phyloP scores from a whole-genome alignment of 768 basidiomycete species.

The Boletellus ananas region DNA sequence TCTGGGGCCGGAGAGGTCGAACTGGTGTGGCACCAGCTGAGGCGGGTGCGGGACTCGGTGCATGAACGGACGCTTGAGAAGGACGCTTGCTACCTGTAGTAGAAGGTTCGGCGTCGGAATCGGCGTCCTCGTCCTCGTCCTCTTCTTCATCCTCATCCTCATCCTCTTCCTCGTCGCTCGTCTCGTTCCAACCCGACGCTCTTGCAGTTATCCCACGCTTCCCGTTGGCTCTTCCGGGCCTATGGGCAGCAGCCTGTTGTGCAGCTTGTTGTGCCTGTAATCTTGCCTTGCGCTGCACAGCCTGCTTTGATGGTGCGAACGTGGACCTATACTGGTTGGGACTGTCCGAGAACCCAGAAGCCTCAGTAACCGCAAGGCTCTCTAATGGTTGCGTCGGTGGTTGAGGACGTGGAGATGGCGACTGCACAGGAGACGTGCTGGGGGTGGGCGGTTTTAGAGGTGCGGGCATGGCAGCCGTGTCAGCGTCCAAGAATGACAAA shows the following conservation, averaged over 20 bases:
- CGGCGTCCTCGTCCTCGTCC: slow-evolving; percentile 60
- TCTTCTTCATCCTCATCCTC: slow-evolving; percentile 78
- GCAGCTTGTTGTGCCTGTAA: slow-evolving; percentile 81
- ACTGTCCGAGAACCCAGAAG: slow-evolving; percentile 25
- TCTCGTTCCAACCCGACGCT: slow-evolving; percentile 53
- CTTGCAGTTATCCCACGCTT: slow-evolving; percentile 40
- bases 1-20: slow-evolving; percentile 30
- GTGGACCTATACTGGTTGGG: slow-evolving; percentile 67
- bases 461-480: slow-evolving; percentile 15
- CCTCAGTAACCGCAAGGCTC: slow-evolving; percentile 6
- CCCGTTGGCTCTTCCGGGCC: slow-evolving; percentile 59
- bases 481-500: slow-evolving; percentile 65
- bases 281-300: slow-evolving; percentile 81
- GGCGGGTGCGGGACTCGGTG: slow-evolving; percentile 17
- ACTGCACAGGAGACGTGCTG: slow-evolving; percentile 5
- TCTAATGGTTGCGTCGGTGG: slow-evolving; percentile 37
- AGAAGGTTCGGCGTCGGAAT: slow-evolving; percentile 53
- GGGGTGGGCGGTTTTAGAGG: slow-evolving; percentile 12
- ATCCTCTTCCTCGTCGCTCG: slow-evolving; percentile 79
- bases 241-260: slow-evolving; percentile 69
- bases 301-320: slow-evolving; percentile 82
- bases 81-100: slow-evolving; percentile 32
- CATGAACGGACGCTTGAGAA: slow-evolving; percentile 18
- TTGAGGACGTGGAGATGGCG: slow-evolving; percentile 26
- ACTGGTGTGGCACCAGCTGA: slow-evolving; percentile 17